Conservation (phyloP, 2,329 filamentous ascomycete genomes). For the Sphaceloma murrayae region DNA sequence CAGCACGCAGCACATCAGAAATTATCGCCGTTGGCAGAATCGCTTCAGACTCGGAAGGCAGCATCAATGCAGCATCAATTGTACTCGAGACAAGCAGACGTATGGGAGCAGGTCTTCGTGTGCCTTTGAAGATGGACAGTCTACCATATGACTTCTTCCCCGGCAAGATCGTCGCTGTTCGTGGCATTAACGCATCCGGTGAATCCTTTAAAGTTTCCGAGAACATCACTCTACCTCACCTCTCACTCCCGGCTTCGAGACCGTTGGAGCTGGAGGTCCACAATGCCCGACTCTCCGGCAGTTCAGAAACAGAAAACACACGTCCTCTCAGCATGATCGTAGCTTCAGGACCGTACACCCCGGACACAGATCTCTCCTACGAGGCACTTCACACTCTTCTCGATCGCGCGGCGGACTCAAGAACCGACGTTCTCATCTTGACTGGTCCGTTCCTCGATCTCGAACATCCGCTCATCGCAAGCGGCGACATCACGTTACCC, state of each 20-base stretch:
- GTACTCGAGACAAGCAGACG: constrained; percentile 81
- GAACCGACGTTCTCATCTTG: constrained; percentile 70
- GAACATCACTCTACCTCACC: constrained; percentile 62
- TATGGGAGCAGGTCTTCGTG: constrained; percentile 69
- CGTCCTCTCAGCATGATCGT: constrained; percentile 67
- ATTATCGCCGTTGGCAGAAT: constrained; percentile 87
- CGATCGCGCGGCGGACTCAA: constrained; percentile 61
- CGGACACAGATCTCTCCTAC: constrained; percentile 85
- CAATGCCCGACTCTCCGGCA: constrained; percentile 57
- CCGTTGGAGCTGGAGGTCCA: constrained; percentile 56
- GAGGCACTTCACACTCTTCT: constrained; percentile 78
- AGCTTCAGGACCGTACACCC: constrained; percentile 80
- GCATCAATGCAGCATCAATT: constrained; percentile 72
- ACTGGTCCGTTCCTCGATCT: constrained; percentile 82
- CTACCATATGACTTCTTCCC: constrained; percentile 81
- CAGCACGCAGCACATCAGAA: constrained; percentile 72
- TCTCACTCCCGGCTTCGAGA: constrained; percentile 64
- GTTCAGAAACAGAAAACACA: constrained; percentile 45
- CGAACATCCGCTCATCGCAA: constrained; percentile 77
- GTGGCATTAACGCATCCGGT: constrained; percentile 78
- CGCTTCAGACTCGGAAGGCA: constrained; percentile 80
- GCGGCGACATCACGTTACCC: constrained; percentile 37
- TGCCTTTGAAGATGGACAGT: constrained; percentile 66
- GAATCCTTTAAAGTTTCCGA: constrained; percentile 72
- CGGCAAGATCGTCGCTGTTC: constrained; percentile 81